Evolutionary conservation across 306 rosid species (phyloP).

Genomic region (Ochetophila trinervis): DNA sequence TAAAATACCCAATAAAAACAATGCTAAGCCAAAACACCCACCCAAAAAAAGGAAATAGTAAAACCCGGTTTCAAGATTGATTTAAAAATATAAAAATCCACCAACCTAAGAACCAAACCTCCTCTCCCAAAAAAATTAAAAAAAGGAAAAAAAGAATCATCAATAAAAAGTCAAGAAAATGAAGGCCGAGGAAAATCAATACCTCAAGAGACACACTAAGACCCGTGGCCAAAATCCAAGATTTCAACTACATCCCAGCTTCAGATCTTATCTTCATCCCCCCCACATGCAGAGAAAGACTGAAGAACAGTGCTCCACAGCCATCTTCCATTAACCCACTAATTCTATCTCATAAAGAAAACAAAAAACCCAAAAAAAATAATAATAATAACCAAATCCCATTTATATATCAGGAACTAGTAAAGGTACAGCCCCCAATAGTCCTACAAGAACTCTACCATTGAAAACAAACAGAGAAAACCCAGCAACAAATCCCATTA

Average conservation of each 20-base stretch:
- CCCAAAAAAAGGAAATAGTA: constrained; percentile 24
- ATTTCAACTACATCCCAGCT: constrained; percentile 40
- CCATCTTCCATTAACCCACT: constrained; percentile 32
- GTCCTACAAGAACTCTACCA: constrained; percentile 23
- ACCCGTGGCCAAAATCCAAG: constrained; percentile 24
- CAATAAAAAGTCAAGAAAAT: constrained; percentile 22
- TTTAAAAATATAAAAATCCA: constrained; percentile 38
- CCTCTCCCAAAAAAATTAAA: neutral
- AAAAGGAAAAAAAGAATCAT: neutral
- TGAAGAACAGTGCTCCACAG: constrained; percentile 8
- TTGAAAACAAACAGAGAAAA: constrained; percentile 25
- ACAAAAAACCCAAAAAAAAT: neutral
- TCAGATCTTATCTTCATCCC: constrained; percentile 55
- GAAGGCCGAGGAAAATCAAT: constrained; percentile 35
- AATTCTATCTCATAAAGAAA: constrained; percentile 29
- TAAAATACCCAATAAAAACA: constrained; percentile 14
- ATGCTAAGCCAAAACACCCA: constrained; percentile 25
- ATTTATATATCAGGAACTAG: constrained; percentile 23
- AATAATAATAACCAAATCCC: constrained; percentile 10
- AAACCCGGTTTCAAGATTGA: constrained; percentile 27
- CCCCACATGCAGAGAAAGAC: constrained; percentile 22
- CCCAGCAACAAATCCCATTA: constrained; percentile 27
- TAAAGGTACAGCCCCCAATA: constrained; percentile 25
- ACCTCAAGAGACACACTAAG: constrained; percentile 49
- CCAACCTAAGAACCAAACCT: constrained; percentile 32